Evolutionary conservation across 768 basidiomycete species (phyloP).

Genomic region (Russula abietina): DNA sequence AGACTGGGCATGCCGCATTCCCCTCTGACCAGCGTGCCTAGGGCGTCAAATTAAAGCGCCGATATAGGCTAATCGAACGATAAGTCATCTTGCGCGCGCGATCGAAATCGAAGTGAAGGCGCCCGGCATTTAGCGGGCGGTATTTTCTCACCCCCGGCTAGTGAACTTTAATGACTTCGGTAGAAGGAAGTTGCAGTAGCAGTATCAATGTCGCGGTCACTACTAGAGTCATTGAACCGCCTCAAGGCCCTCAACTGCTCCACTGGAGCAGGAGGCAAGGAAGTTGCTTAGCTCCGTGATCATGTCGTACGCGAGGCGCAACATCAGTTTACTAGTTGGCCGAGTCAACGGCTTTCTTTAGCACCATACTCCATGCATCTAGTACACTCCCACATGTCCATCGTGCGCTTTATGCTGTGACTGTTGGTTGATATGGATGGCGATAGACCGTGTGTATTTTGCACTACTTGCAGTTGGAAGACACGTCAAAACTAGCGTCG

Average conservation of each 20-base stretch:
- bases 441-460: background rate
- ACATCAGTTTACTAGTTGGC: background rate
- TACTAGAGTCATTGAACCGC: background rate
- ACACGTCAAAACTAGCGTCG: background rate
- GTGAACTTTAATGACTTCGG: background rate
- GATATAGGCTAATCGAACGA: background rate
- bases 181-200: background rate
- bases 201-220: background rate
- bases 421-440: background rate
- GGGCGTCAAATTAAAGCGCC: background rate
- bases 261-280: background rate
- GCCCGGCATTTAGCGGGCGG: background rate
- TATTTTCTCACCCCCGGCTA: background rate
- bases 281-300: background rate
- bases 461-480: no score
- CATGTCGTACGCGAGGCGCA: background rate
- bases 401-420: background rate
- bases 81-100: background rate
- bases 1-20: no score
- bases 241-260: background rate
- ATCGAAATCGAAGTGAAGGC: no score
- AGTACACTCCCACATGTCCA: background rate
- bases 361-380: conserved; percentile 3
- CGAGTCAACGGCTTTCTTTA: background rate
- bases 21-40: background rate